Conservation (phyloP, 2,329 filamentous ascomycete species). For the Pseudopithomyces chartarum region DNA sequence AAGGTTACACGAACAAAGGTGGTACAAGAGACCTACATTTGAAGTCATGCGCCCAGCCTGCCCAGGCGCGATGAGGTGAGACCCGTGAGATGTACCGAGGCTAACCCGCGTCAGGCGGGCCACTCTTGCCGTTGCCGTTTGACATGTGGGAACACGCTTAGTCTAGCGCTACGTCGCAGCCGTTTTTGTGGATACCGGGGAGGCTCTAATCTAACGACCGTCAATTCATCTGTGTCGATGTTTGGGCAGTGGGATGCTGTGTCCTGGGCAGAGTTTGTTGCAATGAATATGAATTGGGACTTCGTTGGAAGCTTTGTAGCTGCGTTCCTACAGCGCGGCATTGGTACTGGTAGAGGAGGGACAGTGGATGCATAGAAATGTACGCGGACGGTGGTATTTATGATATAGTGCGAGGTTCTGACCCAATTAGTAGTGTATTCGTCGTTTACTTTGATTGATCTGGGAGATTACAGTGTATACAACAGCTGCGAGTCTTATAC, state of each 20-base stretch:
- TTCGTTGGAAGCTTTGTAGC: not conserved
- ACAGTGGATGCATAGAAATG: not conserved
- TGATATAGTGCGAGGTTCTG: too few relatives aligned
- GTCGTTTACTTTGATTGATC: too few relatives aligned
- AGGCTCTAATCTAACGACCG: conserved; percentile 2
- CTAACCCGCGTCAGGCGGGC: not conserved
- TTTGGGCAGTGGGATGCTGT: not conserved
- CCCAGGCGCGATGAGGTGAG: too few relatives aligned
- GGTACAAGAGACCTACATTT: too few relatives aligned
- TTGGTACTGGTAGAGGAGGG: not conserved
- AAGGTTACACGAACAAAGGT: too few relatives aligned
- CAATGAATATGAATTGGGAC: not conserved
- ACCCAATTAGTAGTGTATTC: too few relatives aligned
- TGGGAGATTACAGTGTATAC: too few relatives aligned
- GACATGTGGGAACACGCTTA: conserved; percentile 5
- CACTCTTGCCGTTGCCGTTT: not conserved
- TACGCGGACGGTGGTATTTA: too few relatives aligned
- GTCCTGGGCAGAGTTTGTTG: not conserved
- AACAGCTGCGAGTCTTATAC: too few relatives aligned
- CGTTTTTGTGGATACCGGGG: conserved; percentile 3
- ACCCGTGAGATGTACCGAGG: not conserved
- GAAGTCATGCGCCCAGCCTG: not conserved
- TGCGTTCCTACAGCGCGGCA: not conserved
- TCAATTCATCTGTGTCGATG: not conserved
- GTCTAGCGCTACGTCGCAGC: conserved; percentile 2